Conservation (phyloP, 768 basidiomycete genomes). For the Hypsizygus marmoreus region DNA sequence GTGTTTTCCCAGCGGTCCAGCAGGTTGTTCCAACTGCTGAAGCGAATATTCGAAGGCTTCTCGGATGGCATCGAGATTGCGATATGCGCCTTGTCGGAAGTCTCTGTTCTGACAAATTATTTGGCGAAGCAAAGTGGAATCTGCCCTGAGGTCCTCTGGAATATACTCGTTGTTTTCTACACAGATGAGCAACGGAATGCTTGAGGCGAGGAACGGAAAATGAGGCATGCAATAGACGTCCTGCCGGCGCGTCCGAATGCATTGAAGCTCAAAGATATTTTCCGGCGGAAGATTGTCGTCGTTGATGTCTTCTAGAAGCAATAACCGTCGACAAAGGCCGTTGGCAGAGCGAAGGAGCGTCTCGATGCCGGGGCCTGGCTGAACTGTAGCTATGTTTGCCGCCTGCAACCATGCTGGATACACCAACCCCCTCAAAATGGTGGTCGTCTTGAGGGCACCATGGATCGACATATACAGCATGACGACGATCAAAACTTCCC, state of each 20-base stretch:
- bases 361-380: constrained; percentile 43
- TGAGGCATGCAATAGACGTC: constrained; percentile 68
- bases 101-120: constrained; percentile 60
- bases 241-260: constrained; percentile 67
- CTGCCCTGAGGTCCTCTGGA: constrained; percentile 48
- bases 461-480: constrained; percentile 65
- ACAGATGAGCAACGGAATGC: constrained; percentile 69
- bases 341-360: constrained; percentile 66
- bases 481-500: constrained; percentile 66
- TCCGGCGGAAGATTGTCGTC: constrained; percentile 37
- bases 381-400: constrained; percentile 38
- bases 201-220: constrained; percentile 61
- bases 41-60: constrained; percentile 68
- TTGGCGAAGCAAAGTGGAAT: constrained; percentile 54
- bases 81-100: constrained; percentile 78
- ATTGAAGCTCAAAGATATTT: constrained; percentile 66
- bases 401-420: constrained; percentile 75
- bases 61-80: constrained; percentile 71
- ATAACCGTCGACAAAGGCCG: constrained; percentile 56
- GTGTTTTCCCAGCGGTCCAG: constrained; percentile 57
- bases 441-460: constrained; percentile 71
- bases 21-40: constrained; percentile 45
- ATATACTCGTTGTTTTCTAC: constrained; percentile 65
- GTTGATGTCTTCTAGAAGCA: constrained; percentile 55
- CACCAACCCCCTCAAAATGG: constrained; percentile 71